A percentile compares a stretch with the other conserved stretches of the same genome.
Evolutionary conservation across 345 rosid genomes (phyloP).

Genomic region (Carallia brachiata): DNA sequence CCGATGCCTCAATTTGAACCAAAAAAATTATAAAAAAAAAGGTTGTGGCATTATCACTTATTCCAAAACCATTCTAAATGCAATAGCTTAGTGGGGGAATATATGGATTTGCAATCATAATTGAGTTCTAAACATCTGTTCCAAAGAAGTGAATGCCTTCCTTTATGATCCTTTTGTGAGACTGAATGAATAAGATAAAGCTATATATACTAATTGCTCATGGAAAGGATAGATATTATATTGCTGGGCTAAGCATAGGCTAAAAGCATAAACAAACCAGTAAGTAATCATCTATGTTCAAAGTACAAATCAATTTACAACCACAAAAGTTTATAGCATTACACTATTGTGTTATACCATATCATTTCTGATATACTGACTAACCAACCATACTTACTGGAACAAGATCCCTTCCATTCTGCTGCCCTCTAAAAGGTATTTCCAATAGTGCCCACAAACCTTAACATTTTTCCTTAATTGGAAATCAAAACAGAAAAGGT

Average conservation of each 20-base stretch:
- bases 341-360: conserved; percentile 1
- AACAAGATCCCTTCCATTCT: conserved; percentile 6
- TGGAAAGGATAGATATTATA: too few species aligned
- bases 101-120: too few species aligned
- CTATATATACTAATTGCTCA: too few species aligned
- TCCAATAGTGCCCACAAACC: conserved; percentile 28
- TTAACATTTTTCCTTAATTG: conserved; percentile 11
- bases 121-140: too few species aligned
- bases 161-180: too few species aligned
- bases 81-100: too few species aligned
- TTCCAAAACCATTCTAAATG: too few species aligned
- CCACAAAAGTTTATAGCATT: background rate
- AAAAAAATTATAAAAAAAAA: too few species aligned
- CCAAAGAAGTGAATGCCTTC: too few species aligned
- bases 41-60: too few species aligned
- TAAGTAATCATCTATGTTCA: background rate
- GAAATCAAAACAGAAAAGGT: conserved; percentile 11
- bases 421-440: conserved; percentile 19
- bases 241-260: background rate
- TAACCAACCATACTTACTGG: background rate
- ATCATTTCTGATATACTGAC: conserved; percentile 1
- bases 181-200: too few species aligned
- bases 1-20: too few species aligned
- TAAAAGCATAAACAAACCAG: background rate
- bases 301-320: conserved; percentile 8